phyloP scores from a whole-genome alignment of 306 rosid species.

The Malus sieversii region DNA sequence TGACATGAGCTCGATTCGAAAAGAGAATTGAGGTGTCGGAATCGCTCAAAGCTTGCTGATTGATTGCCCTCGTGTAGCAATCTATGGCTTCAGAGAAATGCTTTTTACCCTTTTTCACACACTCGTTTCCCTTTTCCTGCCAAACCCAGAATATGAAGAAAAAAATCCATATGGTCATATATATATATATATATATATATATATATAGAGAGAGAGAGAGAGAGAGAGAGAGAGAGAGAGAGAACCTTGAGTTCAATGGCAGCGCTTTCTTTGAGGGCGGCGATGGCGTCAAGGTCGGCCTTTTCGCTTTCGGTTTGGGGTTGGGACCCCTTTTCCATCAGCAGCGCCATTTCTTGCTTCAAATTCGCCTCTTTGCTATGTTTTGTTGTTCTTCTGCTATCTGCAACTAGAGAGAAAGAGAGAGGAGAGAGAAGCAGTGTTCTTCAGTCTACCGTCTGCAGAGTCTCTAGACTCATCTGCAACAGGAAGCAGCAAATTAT shows the following conservation, averaged over 20 bases:
- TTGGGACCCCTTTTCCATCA: constrained; percentile 75
- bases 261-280: constrained; percentile 71
- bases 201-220: too few relatives aligned
- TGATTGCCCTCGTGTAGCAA: constrained; percentile 76
- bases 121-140: constrained; percentile 86
- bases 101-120: constrained; percentile 68
- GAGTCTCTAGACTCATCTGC: neutral
- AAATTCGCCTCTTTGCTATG: neutral
- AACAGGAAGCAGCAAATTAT: neutral
- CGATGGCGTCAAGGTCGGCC: constrained; percentile 90
- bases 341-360: constrained; percentile 53
- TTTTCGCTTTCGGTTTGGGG: constrained; percentile 66
- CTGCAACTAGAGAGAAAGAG: neutral
- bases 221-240: neutral
- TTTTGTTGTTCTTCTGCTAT: neutral
- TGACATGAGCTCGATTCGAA: constrained; percentile 79
- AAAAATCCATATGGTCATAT: too few relatives aligned
- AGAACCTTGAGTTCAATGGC: constrained; percentile 73
- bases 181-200: too few relatives aligned
- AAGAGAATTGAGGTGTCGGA: constrained; percentile 57
- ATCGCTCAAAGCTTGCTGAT: constrained; percentile 56
- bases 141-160: neutral
- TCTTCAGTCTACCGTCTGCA: neutral
- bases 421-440: too few relatives aligned
- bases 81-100: constrained; percentile 83